These are phyloP conservation scores for Dryas alaskensis DNA, from an alignment of 306 rosid genomes.

Conservation along the genomic window DNA sequence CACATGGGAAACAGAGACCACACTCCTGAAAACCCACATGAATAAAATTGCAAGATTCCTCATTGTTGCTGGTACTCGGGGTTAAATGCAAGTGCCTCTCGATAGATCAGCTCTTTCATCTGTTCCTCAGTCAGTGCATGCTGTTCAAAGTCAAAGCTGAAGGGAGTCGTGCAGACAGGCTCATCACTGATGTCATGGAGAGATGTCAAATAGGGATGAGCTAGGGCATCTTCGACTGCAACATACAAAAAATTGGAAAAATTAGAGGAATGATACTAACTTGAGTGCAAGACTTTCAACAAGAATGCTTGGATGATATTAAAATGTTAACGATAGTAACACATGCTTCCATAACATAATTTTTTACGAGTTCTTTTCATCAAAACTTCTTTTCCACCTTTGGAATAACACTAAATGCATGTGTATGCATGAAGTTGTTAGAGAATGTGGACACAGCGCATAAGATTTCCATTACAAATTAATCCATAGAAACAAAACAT, in stretches of 20 bases:
- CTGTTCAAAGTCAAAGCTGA: constrained; percentile 97
- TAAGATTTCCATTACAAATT: no score
- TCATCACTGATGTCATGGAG: constrained; percentile 97
- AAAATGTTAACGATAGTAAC: neutral
- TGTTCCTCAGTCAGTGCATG: constrained; percentile 91
- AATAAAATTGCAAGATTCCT: constrained; percentile 23
- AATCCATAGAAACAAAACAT: no score
- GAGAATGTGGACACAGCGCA: no score
- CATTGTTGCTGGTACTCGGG: constrained; percentile 68
- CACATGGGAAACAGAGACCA: constrained; percentile 41
- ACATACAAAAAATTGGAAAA: constrained; percentile 14
- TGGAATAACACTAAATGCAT: no score
- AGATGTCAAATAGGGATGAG: constrained; percentile 90
- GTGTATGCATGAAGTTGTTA: no score
- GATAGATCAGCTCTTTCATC: constrained; percentile 87
- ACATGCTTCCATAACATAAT: neutral
- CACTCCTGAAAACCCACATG: constrained; percentile 33
- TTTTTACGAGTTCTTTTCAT: no score
- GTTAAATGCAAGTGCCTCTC: constrained; percentile 95
- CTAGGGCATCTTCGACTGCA: constrained; percentile 89
- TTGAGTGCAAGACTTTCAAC: neutral
- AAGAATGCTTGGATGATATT: neutral
- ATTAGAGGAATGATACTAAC: neutral
- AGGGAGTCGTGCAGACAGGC: constrained; percentile 93
- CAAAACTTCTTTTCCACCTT: no score